These are phyloP conservation scores for Penicillium sp. DNA, from an alignment of 2,329 filamentous ascomycete genomes.

Conservation along the genomic window DNA sequence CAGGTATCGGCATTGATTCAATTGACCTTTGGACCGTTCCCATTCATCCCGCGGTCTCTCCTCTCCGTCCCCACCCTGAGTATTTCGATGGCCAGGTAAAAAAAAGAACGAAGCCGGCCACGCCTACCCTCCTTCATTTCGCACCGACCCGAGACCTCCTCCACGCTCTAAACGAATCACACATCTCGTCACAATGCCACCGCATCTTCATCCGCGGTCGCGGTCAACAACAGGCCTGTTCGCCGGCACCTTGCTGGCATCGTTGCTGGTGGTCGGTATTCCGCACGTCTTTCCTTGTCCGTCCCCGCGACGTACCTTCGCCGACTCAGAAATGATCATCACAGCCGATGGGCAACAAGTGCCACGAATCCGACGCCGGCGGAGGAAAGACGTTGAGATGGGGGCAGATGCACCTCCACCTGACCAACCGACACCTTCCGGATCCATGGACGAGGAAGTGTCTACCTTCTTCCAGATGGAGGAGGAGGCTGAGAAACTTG, in stretches of 20 bases:
- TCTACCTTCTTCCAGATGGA: conserved; percentile 44
- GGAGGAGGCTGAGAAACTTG: conserved; percentile 39
- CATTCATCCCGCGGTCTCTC: background rate
- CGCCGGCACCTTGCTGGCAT: conserved; percentile 83
- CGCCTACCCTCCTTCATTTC: conserved; percentile 17
- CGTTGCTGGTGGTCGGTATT: conserved; percentile 86
- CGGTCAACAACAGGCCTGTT: conserved; percentile 92
- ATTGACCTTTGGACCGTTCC: conserved; percentile 12
- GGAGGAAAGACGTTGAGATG: conserved; percentile 33
- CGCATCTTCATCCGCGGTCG: conserved; percentile 86
- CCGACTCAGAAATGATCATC: conserved; percentile 60
- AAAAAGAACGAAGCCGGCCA: conserved; percentile 14
- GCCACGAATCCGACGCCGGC: conserved; percentile 35
- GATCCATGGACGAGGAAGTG: conserved; percentile 40
- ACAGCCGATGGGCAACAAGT: conserved; percentile 45
- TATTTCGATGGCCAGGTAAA: conserved; percentile 21
- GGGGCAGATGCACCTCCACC: conserved; percentile 15
- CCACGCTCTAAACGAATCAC: background rate
- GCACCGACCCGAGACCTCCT: conserved; percentile 1
- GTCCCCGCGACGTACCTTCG: conserved; percentile 70
- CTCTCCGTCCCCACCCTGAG: conserved; percentile 2
- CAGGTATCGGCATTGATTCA: background rate
- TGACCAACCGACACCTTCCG: conserved; percentile 15
- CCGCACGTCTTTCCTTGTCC: conserved; percentile 92
- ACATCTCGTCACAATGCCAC: conserved; percentile 61